Percentiles rank a stretch among this genome's conserved stretches.
These are phyloP conservation scores for Aspergillus caelatus DNA, from an alignment of 2,329 filamentous ascomycete genomes.

Conservation along the genomic window DNA sequence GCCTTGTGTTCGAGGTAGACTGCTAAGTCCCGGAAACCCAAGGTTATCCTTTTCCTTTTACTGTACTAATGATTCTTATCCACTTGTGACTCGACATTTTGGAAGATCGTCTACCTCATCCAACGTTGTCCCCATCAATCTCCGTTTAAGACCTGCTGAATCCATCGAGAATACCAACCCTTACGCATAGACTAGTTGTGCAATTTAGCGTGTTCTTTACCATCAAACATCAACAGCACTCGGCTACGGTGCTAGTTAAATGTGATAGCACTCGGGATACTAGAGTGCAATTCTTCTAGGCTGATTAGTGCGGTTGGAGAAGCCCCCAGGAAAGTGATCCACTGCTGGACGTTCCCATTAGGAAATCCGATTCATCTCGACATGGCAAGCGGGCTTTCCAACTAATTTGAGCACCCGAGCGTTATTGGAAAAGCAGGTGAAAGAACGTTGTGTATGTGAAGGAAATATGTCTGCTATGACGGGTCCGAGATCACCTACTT, in stretches of 20 bases:
- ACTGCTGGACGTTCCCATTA: background rate
- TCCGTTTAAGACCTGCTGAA: background rate
- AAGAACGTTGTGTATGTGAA: constrained; percentile 4
- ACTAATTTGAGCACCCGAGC: constrained; percentile 11
- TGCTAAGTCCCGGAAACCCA: background rate
- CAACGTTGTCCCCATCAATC: background rate
- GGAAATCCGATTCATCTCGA: constrained; percentile 6
- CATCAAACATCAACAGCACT: background rate
- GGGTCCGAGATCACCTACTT: constrained; percentile 37
- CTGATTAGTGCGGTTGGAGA: background rate
- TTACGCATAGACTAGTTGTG: background rate
- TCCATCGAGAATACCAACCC: background rate
- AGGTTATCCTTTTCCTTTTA: background rate
- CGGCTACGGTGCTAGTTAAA: background rate
- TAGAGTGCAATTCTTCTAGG: background rate
- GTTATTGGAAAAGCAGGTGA: constrained; percentile 5
- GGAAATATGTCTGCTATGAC: constrained; percentile 34
- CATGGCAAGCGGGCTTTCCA: constrained; percentile 21
- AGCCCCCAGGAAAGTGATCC: background rate
- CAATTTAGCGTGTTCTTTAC: background rate
- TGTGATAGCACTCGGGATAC: background rate
- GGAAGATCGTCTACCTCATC: background rate
- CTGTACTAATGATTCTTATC: background rate
- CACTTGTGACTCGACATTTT: background rate
- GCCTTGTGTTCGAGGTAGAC: background rate